phyloP scores from a whole-genome alignment of 805 yeast species.

The Cyberlindnera americana region DNA sequence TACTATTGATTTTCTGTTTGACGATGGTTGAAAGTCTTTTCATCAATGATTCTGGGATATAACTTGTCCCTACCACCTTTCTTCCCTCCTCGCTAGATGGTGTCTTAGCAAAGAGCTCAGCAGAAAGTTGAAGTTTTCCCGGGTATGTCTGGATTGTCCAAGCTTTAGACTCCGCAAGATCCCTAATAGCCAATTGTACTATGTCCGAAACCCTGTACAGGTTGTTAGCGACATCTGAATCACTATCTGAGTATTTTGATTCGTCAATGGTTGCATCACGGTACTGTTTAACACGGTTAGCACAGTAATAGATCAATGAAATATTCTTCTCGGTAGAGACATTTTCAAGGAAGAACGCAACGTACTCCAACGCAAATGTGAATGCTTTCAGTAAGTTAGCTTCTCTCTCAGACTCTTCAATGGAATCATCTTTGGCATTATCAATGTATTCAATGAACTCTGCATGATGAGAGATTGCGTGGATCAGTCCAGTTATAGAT shows the following conservation, averaged over 20 bases:
- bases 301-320: conserved; percentile 68
- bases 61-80: conserved; percentile 49
- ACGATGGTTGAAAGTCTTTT: conserved; percentile 34
- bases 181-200: conserved; percentile 61
- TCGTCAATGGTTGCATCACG: conserved; percentile 43
- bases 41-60: conserved; percentile 46
- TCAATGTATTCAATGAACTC: conserved; percentile 48
- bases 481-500: conserved; percentile 62
- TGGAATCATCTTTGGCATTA: conserved; percentile 11
- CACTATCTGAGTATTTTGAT: conserved; percentile 29
- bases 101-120: conserved; percentile 68
- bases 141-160: conserved; percentile 84
- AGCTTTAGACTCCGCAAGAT: conserved; percentile 49
- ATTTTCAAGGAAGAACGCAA: conserved; percentile 55
- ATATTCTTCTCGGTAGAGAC: conserved; percentile 65
- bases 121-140: conserved; percentile 64
- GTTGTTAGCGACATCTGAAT: conserved; percentile 28
- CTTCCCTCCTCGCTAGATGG: conserved; percentile 55
- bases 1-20: conserved; percentile 30
- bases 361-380: conserved; percentile 53
- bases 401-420: background rate
- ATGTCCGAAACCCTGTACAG: conserved; percentile 72
- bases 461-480: conserved; percentile 70
- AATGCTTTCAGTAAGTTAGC: conserved; percentile 39
- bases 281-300: conserved; percentile 77